phyloP scores from a whole-genome alignment of 768 basidiomycete genomes.

The Galerina marginata region DNA sequence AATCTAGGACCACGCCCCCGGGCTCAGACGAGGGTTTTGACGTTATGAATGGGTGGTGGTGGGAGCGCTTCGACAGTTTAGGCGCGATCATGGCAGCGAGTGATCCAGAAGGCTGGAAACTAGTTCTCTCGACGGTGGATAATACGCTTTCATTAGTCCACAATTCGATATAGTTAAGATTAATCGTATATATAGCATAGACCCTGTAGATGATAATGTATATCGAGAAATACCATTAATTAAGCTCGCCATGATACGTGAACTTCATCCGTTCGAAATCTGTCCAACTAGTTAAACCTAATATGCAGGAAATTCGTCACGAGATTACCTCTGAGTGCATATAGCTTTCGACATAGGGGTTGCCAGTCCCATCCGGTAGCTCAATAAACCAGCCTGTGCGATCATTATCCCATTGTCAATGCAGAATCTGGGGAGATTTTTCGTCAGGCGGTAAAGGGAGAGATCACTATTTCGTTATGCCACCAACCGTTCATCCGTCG shows the following conservation, averaged over 20 bases:
- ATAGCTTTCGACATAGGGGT: constrained; percentile 82
- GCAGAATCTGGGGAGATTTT: constrained; percentile 73
- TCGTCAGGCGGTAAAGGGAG: constrained; percentile 1
- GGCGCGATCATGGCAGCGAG: constrained; percentile 46
- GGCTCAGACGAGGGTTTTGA: constrained; percentile 49
- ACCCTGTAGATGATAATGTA: constrained; percentile 14
- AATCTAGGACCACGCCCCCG: constrained; percentile 48
- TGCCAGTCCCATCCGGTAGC: constrained; percentile 86
- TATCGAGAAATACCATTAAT: constrained; percentile 18
- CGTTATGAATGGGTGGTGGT: constrained; percentile 77
- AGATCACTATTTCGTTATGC: not conserved
- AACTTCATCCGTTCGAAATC: constrained; percentile 95
- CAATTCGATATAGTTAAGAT: constrained; percentile 19
- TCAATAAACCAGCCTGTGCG: constrained; percentile 93
- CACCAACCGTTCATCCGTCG: constrained; percentile 90
- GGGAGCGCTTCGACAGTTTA: constrained; percentile 64
- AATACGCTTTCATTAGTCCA: constrained; percentile 23
- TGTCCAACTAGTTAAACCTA: constrained; percentile 35
- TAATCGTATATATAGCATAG: constrained; percentile 19
- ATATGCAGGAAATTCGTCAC: not conserved
- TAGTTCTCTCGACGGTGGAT: constrained; percentile 58
- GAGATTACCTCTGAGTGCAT: constrained; percentile 86
- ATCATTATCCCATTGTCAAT: constrained; percentile 99
- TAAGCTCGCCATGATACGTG: constrained; percentile 86
- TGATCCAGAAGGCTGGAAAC: constrained; percentile 53